Base-by-base conservation (phyloP, 2,329 filamentous ascomycete species). In the Aspergillus glaucus region DNA sequence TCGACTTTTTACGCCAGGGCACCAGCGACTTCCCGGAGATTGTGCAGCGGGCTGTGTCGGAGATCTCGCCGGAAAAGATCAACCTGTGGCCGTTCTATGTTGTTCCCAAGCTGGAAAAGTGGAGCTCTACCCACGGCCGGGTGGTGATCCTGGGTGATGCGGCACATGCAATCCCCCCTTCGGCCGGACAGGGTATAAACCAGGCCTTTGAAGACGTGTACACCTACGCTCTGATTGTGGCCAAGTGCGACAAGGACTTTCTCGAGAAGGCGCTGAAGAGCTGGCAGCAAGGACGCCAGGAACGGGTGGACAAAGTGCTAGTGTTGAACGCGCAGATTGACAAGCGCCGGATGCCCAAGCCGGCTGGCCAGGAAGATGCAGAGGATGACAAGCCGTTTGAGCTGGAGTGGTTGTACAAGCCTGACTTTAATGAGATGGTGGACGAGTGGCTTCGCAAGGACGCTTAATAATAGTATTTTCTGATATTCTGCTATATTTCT, bases 81-180 rank as follows among this genome's bases (percentile, higher is more conserved):
- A 75, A 72, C 44, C 57, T 76, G 1, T 79, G 77, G 77, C 74
- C 76, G 0, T 79, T 78, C 36, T 75, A 74, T 48, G 58, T 71
- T 2, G 65, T 79, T 1, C 76, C 76, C 0, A 70, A 70, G 54
- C 67, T 79, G 0, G 67, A 71, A 1, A 61, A 56, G 0, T 79
- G 77, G 76, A 55, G 58, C 0, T 76, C 73, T 1, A 53, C 57
- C 1, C 48, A 56, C 5, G 55, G 62, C 0, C 61, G 68, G 0
- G 71, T 77, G 4, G 58, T 77, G 2, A 71, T 80, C 30, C 62
- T 81, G 0, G 82, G 82, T 12, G 82, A 86, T 57, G 80, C 82
- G 0, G 82, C 82, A 0, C 82, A 85, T 59, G 81, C 80, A 0
- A 78, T 78, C 36, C 79, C 80, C 0, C 82, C 82, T 0, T 77